Base-by-base conservation (phyloP, 2,329 filamentous ascomycete species). In the Xylaria multiplex region DNA sequence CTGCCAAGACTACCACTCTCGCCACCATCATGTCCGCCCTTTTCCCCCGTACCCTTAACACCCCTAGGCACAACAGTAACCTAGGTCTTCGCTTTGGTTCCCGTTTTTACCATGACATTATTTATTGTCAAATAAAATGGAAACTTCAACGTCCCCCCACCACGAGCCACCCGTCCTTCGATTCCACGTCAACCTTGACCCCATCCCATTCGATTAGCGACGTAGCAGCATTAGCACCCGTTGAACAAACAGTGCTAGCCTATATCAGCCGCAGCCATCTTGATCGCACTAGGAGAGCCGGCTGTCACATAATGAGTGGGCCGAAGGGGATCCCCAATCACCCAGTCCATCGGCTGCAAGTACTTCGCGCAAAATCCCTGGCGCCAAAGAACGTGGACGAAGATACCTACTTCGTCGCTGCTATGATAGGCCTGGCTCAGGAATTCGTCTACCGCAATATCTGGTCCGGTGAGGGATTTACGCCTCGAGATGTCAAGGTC, bases 401-500 rank as follows among this genome's bases (percentile, higher is more conserved):
- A 54, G 86, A 89, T 70, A 78, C 83, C 0, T 83, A 85, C 63
- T 78, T 87, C 42, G 77, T 85, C 5, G 85, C 81, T 22, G 79
- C 83, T 49, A 83, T 88, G 63, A 70, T 89, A 13, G 83, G 84
- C 53, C 85, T 88, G 83, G 86, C 86, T 7, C 86, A 89, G 70
- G 79, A 81, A 8, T 80, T 84, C 53, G 85, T 85, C 63, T 87
- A 88, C 71, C 68, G 56, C 24, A 72, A 76, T 19, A 57, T 65
- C 27, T 56, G 9, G 60, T 66, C 40, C 16, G 67, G 62, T 5
- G 50, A 69, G 6, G 72, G 32, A 6, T 73, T 68, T 59, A 52
- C 50, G 74, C 80, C 7, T 68, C 77, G 11, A 55, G 82, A 87
- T 61, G 72, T 87, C 58, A 83, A 80, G 60, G 77, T 88, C 37